Percentiles rank a stretch among this genome's conserved stretches.
Evolutionary conservation across 495 filamentous ascomycete species (phyloP).

Genomic region (Penicilliopsis zonata): DNA sequence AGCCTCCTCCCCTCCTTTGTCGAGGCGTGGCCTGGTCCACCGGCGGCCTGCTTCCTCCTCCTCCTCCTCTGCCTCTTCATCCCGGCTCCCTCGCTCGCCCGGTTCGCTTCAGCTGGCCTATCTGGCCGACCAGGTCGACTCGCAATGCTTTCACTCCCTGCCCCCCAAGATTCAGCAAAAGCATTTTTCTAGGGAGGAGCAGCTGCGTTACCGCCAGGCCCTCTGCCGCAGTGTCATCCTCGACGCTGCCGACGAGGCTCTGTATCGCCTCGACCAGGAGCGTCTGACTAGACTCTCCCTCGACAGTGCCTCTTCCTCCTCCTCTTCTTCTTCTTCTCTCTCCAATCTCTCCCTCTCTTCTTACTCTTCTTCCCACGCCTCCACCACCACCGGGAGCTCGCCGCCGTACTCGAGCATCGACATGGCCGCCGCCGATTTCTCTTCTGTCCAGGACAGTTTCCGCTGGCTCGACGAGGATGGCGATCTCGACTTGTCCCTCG

Average conservation of each 20-base stretch:
- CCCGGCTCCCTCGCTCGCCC: constrained; percentile 21
- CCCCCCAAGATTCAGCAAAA: constrained; percentile 60
- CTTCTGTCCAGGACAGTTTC: constrained; percentile 56
- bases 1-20: background rate
- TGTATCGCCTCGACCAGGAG: constrained; percentile 21
- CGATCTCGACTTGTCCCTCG: constrained; percentile 57
- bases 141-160: constrained; percentile 56
- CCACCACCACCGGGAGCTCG: constrained; percentile 19
- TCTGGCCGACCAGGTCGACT: constrained; percentile 42
- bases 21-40: background rate
- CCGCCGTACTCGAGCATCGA: constrained; percentile 19
- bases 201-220: constrained; percentile 41
- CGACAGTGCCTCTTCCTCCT: constrained; percentile 11
- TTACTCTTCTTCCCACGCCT: constrained; percentile 16
- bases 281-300: constrained; percentile 8
- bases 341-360: constrained; percentile 11
- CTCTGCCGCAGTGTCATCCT: constrained; percentile 48
- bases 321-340: constrained; percentile 11
- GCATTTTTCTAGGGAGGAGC: constrained; percentile 66
- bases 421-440: too few relatives aligned
- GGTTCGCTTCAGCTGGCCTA: constrained; percentile 28
- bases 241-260: constrained; percentile 59
- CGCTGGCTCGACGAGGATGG: constrained; percentile 73
- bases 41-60: background rate
- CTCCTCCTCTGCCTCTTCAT: too few relatives aligned